A percentile compares a stretch with the other conserved stretches of the same genome.
Evolutionary conservation across 805 yeast genomes (phyloP).

Genomic region (Ogataea wickerhamii): DNA sequence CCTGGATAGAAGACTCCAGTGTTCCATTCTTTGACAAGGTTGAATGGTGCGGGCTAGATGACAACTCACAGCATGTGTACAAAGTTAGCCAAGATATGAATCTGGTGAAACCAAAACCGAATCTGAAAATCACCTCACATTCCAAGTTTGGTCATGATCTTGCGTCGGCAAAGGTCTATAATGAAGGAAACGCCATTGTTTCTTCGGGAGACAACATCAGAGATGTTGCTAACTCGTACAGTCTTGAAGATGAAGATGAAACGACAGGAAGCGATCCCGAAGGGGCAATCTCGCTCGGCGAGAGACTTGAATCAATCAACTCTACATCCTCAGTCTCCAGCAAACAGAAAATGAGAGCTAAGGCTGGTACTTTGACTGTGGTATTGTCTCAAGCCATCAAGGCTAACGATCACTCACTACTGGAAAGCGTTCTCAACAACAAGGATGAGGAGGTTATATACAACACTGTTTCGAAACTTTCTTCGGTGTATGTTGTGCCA

Average conservation of each 20-base stretch:
- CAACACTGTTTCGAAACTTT: slow-evolving; percentile 47
- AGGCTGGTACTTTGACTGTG: slow-evolving; percentile 75
- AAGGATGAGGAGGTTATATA: slow-evolving; percentile 48
- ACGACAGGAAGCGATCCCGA: slow-evolving; percentile 3
- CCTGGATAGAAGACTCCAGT: slow-evolving; percentile 63
- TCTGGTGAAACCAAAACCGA: slow-evolving; percentile 39
- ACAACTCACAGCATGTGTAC: slow-evolving; percentile 21
- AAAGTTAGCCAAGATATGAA: slow-evolving; percentile 25
- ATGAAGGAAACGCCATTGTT: slow-evolving; percentile 58
- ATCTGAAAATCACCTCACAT: slow-evolving; percentile 38
- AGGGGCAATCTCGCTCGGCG: slow-evolving; percentile 44
- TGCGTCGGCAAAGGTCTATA: slow-evolving; percentile 52
- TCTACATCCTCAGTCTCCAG: slow-evolving; percentile 15
- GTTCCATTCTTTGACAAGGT: slow-evolving; percentile 54
- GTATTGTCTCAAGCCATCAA: slow-evolving; percentile 85
- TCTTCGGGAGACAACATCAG: slow-evolving; percentile 62
- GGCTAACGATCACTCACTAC: slow-evolving; percentile 78
- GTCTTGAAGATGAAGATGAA: slow-evolving; percentile 38
- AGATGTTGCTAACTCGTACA: slow-evolving; percentile 48
- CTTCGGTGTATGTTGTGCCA: slow-evolving; percentile 45
- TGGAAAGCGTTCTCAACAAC: slow-evolving; percentile 75
- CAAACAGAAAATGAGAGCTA: slow-evolving; percentile 45
- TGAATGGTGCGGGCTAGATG: slow-evolving; percentile 40
- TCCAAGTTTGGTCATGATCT: slow-evolving; percentile 47
- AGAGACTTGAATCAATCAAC: slow-evolving; percentile 40